phyloP scores from a whole-genome alignment of 192 early-diverging fungal genomes.

The Chytriomyces hyalinus region DNA sequence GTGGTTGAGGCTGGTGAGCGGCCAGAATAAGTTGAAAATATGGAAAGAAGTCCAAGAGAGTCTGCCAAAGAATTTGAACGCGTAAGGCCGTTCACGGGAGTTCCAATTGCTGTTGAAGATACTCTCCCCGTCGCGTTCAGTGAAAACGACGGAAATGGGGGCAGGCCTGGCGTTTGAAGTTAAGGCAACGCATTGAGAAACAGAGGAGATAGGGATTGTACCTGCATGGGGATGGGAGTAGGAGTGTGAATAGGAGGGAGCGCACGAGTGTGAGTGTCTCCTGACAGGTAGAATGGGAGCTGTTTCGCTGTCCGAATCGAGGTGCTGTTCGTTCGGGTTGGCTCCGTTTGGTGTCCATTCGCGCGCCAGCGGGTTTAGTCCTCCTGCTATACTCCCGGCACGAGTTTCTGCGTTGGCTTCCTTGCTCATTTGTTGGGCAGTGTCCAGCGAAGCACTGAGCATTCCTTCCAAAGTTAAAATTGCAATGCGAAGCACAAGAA shows the following conservation, averaged over 20 bases:
- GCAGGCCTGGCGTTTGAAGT: neutral
- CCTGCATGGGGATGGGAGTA: neutral
- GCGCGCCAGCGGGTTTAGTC: conserved; percentile 14
- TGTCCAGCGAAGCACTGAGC: neutral
- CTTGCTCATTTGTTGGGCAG: neutral
- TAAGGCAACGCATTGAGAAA: neutral
- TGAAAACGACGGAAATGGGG: neutral
- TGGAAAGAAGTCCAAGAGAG: no score
- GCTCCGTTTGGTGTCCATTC: conserved; percentile 17
- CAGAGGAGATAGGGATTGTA: neutral
- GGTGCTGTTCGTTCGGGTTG: no score
- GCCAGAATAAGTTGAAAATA: no score
- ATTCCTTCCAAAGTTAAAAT: neutral
- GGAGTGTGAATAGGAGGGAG: neutral
- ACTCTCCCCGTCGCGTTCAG: neutral
- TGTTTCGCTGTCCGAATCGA: no score
- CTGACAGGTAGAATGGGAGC: no score
- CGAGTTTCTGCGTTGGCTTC: neutral
- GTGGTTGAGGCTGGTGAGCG: neutral
- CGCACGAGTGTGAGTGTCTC: neutral
- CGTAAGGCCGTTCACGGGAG: neutral
- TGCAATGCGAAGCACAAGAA: neutral
- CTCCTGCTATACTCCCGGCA: neutral
- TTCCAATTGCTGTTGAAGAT: neutral
- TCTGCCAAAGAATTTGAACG: no score